A percentile compares a stretch with the other conserved stretches of the same genome.
phyloP scores from a whole-genome alignment of 1,139 yeast species.

The Zygotorulaspora mrakii region DNA sequence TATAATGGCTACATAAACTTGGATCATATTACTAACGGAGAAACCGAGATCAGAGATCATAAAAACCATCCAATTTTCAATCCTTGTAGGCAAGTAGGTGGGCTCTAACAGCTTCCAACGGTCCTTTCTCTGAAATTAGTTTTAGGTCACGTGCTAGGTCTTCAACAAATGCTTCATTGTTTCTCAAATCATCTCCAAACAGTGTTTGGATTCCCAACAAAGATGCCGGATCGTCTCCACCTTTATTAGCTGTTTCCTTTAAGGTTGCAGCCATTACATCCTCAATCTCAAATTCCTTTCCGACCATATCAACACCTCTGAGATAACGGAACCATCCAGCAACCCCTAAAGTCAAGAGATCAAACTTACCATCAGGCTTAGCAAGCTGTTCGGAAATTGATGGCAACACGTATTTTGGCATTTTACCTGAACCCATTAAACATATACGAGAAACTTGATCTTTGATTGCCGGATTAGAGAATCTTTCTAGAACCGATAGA shows the following conservation, averaged over 20 bases:
- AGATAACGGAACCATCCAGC: constrained; percentile 15
- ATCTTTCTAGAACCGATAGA: constrained; percentile 11
- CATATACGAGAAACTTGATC: constrained; percentile 13
- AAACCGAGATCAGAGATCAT: too few relatives aligned
- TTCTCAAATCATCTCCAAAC: constrained; percentile 26
- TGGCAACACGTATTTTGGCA: constrained; percentile 9
- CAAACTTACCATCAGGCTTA: constrained; percentile 6
- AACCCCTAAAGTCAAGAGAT: constrained; percentile 7
- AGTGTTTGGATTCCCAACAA: constrained; percentile 7
- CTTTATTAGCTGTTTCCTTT: constrained; percentile 8
- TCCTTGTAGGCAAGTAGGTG: constrained; percentile 23
- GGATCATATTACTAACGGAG: too few relatives aligned
- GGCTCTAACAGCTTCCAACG: constrained; percentile 5
- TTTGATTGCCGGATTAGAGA: constrained; percentile 11
- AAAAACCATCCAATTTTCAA: too few relatives aligned
- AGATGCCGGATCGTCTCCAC: constrained; percentile 17
- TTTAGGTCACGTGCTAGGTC: constrained; percentile 17
- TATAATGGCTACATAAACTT: too few relatives aligned
- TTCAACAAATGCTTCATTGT: constrained; percentile 33
- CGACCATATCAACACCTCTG: constrained; percentile 14
- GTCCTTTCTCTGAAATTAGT: constrained; percentile 23
- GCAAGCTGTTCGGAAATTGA: constrained; percentile 9
- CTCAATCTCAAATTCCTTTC: constrained; percentile 32
- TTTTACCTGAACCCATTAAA: constrained; percentile 16
- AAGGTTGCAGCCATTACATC: constrained; percentile 19